Evolutionary conservation across 768 basidiomycete genomes (phyloP).

Genomic region (Exidia glandulosa): DNA sequence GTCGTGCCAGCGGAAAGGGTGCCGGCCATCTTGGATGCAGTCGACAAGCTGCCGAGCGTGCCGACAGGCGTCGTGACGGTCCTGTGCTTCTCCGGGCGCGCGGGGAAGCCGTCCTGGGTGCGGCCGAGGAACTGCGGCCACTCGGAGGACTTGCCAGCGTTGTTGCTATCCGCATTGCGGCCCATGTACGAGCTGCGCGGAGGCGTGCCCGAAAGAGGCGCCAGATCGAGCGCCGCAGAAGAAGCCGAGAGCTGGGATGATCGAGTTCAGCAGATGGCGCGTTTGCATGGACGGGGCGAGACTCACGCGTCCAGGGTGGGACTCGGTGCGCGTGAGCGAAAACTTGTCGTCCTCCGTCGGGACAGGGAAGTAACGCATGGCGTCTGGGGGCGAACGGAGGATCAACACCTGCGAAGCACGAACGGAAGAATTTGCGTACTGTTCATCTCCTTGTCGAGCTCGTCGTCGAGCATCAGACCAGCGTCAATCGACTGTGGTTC

Average conservation of each 20-base stretch:
- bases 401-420: slow-evolving; percentile 9
- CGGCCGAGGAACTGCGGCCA: slow-evolving; percentile 83
- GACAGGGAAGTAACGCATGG: slow-evolving; percentile 78
- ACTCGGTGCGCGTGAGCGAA: slow-evolving; percentile 27
- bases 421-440: slow-evolving; percentile 45
- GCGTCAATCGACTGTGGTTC: slow-evolving; percentile 34
- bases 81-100: slow-evolving; percentile 49
- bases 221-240: slow-evolving; percentile 87
- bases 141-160: slow-evolving; percentile 67
- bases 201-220: slow-evolving; percentile 76
- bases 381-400: slow-evolving; percentile 36
- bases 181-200: slow-evolving; percentile 47
- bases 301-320: slow-evolving; percentile 34
- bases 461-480: slow-evolving; percentile 87
- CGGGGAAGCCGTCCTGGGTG: slow-evolving; percentile 42
- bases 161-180: slow-evolving; percentile 37
- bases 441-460: slow-evolving; percentile 89
- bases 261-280: not conserved
- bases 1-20: slow-evolving; percentile 50
- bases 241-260: slow-evolving; percentile 59
- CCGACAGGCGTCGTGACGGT: slow-evolving; percentile 66
- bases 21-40: slow-evolving; percentile 28
- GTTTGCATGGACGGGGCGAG: not conserved
- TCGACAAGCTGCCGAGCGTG: slow-evolving; percentile 17
- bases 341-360: slow-evolving; percentile 80